Conservation (phyloP, 176 grass and related monocot genomes). For the Zizania latifolia region DNA sequence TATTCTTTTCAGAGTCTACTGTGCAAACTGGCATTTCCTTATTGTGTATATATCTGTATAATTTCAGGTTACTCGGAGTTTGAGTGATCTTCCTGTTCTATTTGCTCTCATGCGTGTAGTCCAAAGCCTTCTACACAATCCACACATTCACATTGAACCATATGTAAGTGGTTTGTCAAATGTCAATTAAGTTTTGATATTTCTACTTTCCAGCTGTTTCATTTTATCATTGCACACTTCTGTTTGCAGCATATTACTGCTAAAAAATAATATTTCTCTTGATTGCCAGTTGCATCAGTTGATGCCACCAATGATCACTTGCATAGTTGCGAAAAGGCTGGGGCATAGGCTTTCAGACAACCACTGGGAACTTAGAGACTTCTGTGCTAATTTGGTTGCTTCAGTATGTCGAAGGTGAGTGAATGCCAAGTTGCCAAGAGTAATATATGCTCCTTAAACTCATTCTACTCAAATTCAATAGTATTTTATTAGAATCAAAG, state of each 20-base stretch:
- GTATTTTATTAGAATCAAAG: neutral
- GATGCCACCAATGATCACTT: slow-evolving; percentile 89
- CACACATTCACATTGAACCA: slow-evolving; percentile 94
- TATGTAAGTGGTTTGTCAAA: slow-evolving; percentile 63
- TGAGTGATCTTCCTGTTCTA: slow-evolving; percentile 71
- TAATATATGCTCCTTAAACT: neutral
- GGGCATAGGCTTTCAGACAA: slow-evolving; percentile 76
- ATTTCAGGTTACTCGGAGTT: slow-evolving; percentile 84
- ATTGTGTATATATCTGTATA: slow-evolving; percentile 4
- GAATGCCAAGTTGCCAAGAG: neutral
- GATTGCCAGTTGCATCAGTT: slow-evolving; percentile 75
- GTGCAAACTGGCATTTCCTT: slow-evolving; percentile 10
- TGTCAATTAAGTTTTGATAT: slow-evolving; percentile 2
- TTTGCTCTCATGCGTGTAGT: slow-evolving; percentile 88
- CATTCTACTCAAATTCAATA: neutral
- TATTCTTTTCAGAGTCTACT: neutral
- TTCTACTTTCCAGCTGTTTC: neutral
- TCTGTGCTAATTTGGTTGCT: slow-evolving; percentile 84
- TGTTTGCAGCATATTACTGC: neutral
- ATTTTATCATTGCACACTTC: neutral
- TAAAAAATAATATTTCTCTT: slow-evolving; percentile 23
- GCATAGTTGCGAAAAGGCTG: slow-evolving; percentile 78
- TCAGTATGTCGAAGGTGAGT: slow-evolving; percentile 79
- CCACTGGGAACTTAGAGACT: slow-evolving; percentile 90
- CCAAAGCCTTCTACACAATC: slow-evolving; percentile 84